These are phyloP conservation scores for Barnettozyma hawaiiensis DNA, from an alignment of 1,139 yeast species.

Conservation along the genomic window DNA sequence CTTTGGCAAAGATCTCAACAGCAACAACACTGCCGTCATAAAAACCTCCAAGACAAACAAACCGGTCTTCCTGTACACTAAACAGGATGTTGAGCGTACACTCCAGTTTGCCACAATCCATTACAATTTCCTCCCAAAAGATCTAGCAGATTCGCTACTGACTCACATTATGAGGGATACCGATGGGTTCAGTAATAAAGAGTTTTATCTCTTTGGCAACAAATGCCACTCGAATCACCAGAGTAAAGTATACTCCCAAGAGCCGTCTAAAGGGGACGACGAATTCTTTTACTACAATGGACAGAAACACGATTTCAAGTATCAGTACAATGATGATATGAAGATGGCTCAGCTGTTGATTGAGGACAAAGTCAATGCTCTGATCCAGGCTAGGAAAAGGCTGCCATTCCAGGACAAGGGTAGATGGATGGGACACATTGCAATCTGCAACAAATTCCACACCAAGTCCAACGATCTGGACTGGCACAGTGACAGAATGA, in stretches of 20 bases:
- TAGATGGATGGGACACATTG: slow-evolving; percentile 47
- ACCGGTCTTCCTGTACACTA: slow-evolving; percentile 31
- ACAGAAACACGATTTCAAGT: slow-evolving; percentile 20
- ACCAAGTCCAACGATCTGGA: slow-evolving; percentile 48
- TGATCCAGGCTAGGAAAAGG: slow-evolving; percentile 27
- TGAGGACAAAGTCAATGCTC: slow-evolving; percentile 39
- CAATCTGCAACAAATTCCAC: slow-evolving; percentile 52
- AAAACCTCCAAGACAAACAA: slow-evolving; percentile 20
- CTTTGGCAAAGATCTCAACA: slow-evolving; percentile 10
- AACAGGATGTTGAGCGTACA: slow-evolving; percentile 38
- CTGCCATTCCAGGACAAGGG: slow-evolving; percentile 31
- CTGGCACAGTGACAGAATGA: slow-evolving; percentile 69
- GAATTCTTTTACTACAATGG: slow-evolving; percentile 41
- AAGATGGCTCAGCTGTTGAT: slow-evolving; percentile 36
- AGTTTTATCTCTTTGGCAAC: slow-evolving; percentile 58
- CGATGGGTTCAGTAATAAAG: slow-evolving; percentile 33
- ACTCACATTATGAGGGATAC: slow-evolving; percentile 37
- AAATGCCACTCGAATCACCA: slow-evolving; percentile 50
- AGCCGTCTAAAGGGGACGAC: slow-evolving; percentile 25
- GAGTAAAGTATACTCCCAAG: slow-evolving; percentile 29
- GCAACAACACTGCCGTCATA: slow-evolving; percentile 8
- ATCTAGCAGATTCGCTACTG: slow-evolving; percentile 42
- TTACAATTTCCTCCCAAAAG: slow-evolving; percentile 44
- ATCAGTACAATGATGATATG: slow-evolving; percentile 37
- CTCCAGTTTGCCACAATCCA: slow-evolving; percentile 47